These are phyloP conservation scores for Filobasidium floriforme DNA, from an alignment of 768 basidiomycete genomes.

Conservation along the genomic window DNA sequence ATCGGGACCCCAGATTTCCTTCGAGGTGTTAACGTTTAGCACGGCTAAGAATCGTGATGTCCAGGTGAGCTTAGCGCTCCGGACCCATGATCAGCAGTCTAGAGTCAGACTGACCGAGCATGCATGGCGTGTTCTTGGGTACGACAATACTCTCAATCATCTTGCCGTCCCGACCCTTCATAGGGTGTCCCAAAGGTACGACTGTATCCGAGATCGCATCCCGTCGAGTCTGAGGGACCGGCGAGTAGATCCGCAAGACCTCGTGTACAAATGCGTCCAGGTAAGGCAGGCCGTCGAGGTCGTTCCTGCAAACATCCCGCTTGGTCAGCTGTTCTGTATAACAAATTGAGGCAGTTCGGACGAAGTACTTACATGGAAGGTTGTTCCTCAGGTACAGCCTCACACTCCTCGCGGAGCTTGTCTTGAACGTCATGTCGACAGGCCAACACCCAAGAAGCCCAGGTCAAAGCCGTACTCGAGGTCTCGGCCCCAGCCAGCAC, in stretches of 20 bases:
- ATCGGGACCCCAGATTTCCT: slow-evolving; percentile 40
- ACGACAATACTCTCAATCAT: slow-evolving; percentile 37
- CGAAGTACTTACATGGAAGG: slow-evolving; percentile 41
- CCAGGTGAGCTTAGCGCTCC: not conserved
- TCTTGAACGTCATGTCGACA: slow-evolving; percentile 60
- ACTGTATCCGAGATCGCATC: slow-evolving; percentile 26
- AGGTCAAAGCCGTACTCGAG: slow-evolving; percentile 70
- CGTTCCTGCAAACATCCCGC: slow-evolving; percentile 49
- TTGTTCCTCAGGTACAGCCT: slow-evolving; percentile 45
- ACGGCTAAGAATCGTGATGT: slow-evolving; percentile 31
- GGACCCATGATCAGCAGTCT: not conserved
- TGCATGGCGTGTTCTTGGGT: slow-evolving; percentile 34
- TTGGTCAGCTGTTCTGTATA: not conserved
- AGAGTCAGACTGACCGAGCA: slow-evolving; percentile 36
- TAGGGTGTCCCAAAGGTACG: slow-evolving; percentile 36
- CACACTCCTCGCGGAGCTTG: slow-evolving; percentile 62
- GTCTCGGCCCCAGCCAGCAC: slow-evolving; percentile 79
- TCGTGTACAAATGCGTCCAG: slow-evolving; percentile 61
- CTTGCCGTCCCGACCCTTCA: slow-evolving; percentile 36
- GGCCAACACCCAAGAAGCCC: slow-evolving; percentile 71
- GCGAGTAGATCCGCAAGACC: slow-evolving; percentile 31
- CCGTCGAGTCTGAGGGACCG: slow-evolving; percentile 36
- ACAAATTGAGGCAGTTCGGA: no score
- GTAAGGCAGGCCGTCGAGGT: slow-evolving; percentile 58
- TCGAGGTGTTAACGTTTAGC: slow-evolving; percentile 36